Evolutionary conservation across 192 early-diverging fungal species (phyloP).

Genomic region (Geranomyces variabilis): DNA sequence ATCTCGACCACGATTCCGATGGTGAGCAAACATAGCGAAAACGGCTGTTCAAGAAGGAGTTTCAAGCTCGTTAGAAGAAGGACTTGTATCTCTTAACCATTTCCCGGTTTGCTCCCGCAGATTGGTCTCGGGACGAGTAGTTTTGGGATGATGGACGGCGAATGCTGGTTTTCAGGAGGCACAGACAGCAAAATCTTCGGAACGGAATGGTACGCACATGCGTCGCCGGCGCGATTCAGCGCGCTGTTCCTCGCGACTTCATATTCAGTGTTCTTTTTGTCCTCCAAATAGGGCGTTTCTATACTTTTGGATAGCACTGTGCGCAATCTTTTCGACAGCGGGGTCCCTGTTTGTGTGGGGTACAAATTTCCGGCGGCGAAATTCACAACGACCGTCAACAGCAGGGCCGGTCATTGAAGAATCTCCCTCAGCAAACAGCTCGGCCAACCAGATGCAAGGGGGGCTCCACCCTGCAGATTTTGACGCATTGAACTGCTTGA

Average conservation of each 20-base stretch:
- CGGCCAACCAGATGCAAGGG: too few species aligned
- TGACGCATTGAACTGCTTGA: too few species aligned
- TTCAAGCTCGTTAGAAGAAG: too few species aligned
- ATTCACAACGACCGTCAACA: too few species aligned
- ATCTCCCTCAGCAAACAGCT: too few species aligned
- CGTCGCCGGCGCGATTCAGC: neutral
- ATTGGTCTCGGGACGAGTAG: neutral
- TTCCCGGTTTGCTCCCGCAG: neutral
- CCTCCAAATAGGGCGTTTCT: slow-evolving; percentile 11
- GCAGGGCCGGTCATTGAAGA: too few species aligned
- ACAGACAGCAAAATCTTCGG: neutral
- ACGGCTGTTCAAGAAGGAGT: too few species aligned
- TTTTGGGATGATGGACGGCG: neutral
- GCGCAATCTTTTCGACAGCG: neutral
- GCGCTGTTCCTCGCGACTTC: too few species aligned
- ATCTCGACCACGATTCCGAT: neutral
- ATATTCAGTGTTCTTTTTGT: too few species aligned
- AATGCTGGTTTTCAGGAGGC: slow-evolving; percentile 7
- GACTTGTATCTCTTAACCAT: too few species aligned
- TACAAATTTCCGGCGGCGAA: too few species aligned
- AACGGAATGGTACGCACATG: neutral
- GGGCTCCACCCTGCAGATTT: too few species aligned
- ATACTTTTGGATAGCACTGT: neutral
- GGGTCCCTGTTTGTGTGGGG: neutral
- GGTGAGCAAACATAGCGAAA: slow-evolving; percentile 3